Evolutionary conservation across 2,329 filamentous ascomycete species (phyloP).

Genomic region (Tolypocladium guangdongense): DNA sequence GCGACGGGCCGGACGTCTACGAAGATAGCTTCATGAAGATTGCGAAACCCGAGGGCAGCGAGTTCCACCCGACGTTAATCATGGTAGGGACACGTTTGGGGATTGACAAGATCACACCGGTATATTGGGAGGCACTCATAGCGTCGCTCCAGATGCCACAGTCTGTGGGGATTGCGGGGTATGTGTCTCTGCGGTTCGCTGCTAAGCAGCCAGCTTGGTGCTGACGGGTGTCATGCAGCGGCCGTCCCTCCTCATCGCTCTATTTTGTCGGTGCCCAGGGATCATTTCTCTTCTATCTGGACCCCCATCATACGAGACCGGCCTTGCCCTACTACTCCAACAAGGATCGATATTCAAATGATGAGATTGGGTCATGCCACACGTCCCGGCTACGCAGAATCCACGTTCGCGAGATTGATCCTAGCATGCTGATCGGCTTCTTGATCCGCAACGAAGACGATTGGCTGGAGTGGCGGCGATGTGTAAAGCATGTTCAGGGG

Average conservation of each 20-base stretch:
- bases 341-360: slow-evolving; percentile 47
- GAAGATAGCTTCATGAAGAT: slow-evolving; percentile 76
- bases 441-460: slow-evolving; percentile 73
- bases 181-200: slow-evolving; percentile 19
- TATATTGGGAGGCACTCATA: slow-evolving; percentile 92
- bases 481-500: slow-evolving; percentile 64
- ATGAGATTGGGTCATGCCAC: slow-evolving; percentile 76
- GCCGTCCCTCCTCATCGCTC: slow-evolving; percentile 78
- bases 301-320: slow-evolving; percentile 78
- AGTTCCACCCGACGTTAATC: slow-evolving; percentile 76
- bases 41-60: slow-evolving; percentile 53
- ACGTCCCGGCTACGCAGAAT: slow-evolving; percentile 74
- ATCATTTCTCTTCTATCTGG: slow-evolving; percentile 81
- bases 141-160: slow-evolving; percentile 76
- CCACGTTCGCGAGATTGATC: slow-evolving; percentile 87
- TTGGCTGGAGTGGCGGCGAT: slow-evolving; percentile 71
- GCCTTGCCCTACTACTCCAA: slow-evolving; percentile 54
- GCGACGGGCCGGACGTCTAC: slow-evolving; percentile 85
- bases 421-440: slow-evolving; percentile 94
- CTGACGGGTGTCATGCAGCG: slow-evolving; percentile 37
- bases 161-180: slow-evolving; percentile 95
- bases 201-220: not conserved
- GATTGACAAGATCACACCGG: slow-evolving; percentile 86
- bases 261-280: slow-evolving; percentile 54
- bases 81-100: slow-evolving; percentile 82